phyloP scores from a whole-genome alignment of 2,329 filamentous ascomycete genomes.

The Calonectria henricotiae region DNA sequence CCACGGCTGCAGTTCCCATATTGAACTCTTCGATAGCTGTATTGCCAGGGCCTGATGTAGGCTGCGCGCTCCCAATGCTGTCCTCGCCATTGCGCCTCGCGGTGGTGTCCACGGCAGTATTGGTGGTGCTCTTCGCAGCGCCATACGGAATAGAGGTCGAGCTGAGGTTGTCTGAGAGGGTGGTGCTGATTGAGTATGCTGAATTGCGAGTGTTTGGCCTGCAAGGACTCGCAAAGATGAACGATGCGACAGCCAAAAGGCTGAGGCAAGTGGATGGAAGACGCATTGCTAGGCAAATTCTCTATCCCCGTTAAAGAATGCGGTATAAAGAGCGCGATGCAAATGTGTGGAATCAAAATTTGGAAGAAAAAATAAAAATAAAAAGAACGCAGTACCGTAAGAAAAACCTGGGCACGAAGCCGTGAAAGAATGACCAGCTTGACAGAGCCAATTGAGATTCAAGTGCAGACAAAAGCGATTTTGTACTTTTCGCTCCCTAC shows the following conservation, averaged over 20 bases:
- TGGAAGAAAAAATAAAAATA: background rate
- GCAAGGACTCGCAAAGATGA: background rate
- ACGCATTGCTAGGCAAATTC: background rate
- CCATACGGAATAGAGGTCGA: background rate
- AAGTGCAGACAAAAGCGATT: background rate
- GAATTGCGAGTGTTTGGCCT: background rate
- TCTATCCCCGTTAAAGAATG: background rate
- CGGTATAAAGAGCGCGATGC: background rate
- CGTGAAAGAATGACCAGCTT: conserved; percentile 6
- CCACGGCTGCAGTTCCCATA: background rate
- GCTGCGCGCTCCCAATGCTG: background rate
- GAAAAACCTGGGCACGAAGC: background rate
- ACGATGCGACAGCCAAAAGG: background rate
- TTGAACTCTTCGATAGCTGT: background rate
- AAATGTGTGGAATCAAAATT: background rate
- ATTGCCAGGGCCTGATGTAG: background rate
- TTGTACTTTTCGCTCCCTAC: background rate
- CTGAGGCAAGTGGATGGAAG: background rate
- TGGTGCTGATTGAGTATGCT: background rate
- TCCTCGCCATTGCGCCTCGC: background rate
- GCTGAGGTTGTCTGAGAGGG: background rate
- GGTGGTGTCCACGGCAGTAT: background rate
- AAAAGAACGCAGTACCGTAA: background rate
- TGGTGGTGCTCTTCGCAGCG: background rate
- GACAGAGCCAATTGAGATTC: background rate